These are phyloP conservation scores for Fusarium caatingaense DNA, from an alignment of 2,329 filamentous ascomycete species.

Conservation along the genomic window DNA sequence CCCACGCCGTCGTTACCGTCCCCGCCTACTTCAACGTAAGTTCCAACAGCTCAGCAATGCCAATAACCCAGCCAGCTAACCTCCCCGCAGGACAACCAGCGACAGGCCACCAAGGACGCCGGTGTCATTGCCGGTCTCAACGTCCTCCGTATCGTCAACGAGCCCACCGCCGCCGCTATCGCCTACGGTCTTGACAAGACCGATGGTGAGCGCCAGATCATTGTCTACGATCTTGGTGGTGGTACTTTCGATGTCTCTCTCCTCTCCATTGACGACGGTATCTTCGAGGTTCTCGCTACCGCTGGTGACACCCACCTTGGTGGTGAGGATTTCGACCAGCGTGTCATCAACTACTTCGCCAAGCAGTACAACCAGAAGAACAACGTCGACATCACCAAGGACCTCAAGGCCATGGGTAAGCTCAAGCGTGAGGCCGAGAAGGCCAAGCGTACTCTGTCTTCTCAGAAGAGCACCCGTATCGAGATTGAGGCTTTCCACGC, in stretches of 20 bases:
- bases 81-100: slow-evolving; percentile 77
- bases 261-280: slow-evolving; percentile 88
- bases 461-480: slow-evolving; percentile 91
- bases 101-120: slow-evolving; percentile 96
- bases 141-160: slow-evolving; percentile 95
- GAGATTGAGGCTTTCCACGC: slow-evolving; percentile 98
- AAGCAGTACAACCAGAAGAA: slow-evolving; percentile 99
- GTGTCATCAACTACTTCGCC: slow-evolving; percentile 94
- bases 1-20: slow-evolving; percentile 91
- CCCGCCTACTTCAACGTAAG: slow-evolving; percentile 92
- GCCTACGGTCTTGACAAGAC: slow-evolving; percentile 94
- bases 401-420: slow-evolving; percentile 98
- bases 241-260: slow-evolving; percentile 96
- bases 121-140: slow-evolving; percentile 92
- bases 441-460: slow-evolving; percentile 97
- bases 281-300: slow-evolving; percentile 94
- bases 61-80: slow-evolving; percentile 36
- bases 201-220: slow-evolving; percentile 85
- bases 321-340: slow-evolving; percentile 99
- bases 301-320: slow-evolving; percentile 97
- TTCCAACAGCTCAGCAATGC: not conserved
- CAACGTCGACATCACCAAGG: slow-evolving; percentile 90
- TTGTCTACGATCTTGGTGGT: slow-evolving; percentile 94
- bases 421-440: slow-evolving; percentile 99
- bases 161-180: slow-evolving; percentile 94